Conservation (phyloP, 2,329 filamentous ascomycete species). For the Aschersonia sp. region DNA sequence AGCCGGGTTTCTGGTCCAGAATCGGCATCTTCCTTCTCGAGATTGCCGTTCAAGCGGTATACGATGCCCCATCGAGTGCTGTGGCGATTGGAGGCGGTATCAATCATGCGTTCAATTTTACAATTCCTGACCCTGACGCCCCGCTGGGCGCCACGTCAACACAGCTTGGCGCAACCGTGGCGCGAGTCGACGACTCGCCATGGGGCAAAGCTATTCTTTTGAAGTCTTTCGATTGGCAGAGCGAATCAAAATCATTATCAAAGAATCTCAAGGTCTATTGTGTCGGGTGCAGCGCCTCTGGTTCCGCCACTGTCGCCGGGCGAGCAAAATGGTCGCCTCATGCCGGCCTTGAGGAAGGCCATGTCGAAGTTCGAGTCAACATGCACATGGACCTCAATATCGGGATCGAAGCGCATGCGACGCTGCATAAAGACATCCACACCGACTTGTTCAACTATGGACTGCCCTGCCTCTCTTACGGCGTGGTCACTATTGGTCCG, state of each 20-base stretch:
- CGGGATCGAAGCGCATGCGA: slow-evolving; percentile 14
- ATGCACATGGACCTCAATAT: slow-evolving; percentile 13
- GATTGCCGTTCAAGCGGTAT: not conserved
- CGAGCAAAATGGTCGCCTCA: slow-evolving; percentile 2
- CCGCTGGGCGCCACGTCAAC: no score
- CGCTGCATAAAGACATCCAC: slow-evolving; percentile 8
- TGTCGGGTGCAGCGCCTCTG: slow-evolving; percentile 3
- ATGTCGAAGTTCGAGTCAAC: slow-evolving; percentile 2
- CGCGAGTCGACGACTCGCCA: not conserved
- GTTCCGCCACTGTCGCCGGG: slow-evolving; percentile 1
- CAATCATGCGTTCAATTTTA: not conserved
- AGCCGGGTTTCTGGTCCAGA: slow-evolving; percentile 3
- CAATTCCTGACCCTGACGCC: not conserved
- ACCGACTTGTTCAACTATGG: slow-evolving; percentile 10
- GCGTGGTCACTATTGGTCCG: slow-evolving; percentile 12
- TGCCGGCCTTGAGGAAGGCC: slow-evolving; percentile 10
- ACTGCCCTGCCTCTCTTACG: slow-evolving; percentile 12
- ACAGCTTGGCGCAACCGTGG: not conserved
- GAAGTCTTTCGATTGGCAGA: not conserved
- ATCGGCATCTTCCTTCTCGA: not conserved
- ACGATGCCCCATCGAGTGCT: slow-evolving; percentile 1
- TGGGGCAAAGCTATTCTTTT: slow-evolving; percentile 1
- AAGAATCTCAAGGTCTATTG: slow-evolving; percentile 1
- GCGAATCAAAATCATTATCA: not conserved
- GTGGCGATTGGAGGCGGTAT: slow-evolving; percentile 5